These are phyloP conservation scores for Boletus subcaerulescens DNA, from an alignment of 768 basidiomycete genomes.

Conservation along the genomic window DNA sequence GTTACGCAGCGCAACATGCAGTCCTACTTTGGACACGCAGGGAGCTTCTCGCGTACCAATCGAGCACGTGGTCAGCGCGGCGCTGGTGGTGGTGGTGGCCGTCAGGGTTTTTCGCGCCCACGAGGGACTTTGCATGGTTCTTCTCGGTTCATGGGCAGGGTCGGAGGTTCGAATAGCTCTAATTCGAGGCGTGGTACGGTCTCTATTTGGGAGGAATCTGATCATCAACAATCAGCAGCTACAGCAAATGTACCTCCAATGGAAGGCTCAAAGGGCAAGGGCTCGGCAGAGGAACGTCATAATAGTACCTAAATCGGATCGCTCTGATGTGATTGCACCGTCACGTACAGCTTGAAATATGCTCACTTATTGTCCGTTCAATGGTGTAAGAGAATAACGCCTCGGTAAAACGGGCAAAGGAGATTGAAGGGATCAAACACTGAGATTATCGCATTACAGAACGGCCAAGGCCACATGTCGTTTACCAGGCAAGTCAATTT, in stretches of 20 bases:
- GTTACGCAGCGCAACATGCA: conserved; percentile 4
- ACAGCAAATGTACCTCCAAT: conserved; percentile 11
- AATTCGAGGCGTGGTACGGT: conserved; percentile 17
- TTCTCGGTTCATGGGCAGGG: conserved; percentile 16
- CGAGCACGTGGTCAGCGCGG: conserved; percentile 23
- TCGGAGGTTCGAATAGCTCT: conserved; percentile 9
- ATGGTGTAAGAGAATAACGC: conserved; percentile 19
- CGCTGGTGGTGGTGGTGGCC: conserved; percentile 7
- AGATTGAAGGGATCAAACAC: conserved; percentile 28
- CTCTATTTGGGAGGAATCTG: conserved; percentile 15
- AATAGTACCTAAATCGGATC: conserved; percentile 22
- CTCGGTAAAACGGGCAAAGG: conserved; percentile 23
- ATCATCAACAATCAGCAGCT: conserved; percentile 16
- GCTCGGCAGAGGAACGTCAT: conserved; percentile 19
- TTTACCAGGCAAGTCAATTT: conserved; percentile 7
- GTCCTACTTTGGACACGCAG: conserved; percentile 7
- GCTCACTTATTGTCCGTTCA: conserved; percentile 16
- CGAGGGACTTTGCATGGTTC: conserved; percentile 13
- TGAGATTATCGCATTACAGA: conserved; percentile 10
- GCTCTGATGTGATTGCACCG: conserved; percentile 12
- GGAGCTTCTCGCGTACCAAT: conserved; percentile 7
- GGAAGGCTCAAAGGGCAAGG: conserved; percentile 25
- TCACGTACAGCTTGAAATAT: conserved; percentile 21
- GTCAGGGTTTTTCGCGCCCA: conserved; percentile 13
- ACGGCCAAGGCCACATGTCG: conserved; percentile 8